Percentiles rank a stretch among this genome's conserved stretches.
phyloP scores from a whole-genome alignment of 441 rosid species.

The Omphalea diandra region DNA sequence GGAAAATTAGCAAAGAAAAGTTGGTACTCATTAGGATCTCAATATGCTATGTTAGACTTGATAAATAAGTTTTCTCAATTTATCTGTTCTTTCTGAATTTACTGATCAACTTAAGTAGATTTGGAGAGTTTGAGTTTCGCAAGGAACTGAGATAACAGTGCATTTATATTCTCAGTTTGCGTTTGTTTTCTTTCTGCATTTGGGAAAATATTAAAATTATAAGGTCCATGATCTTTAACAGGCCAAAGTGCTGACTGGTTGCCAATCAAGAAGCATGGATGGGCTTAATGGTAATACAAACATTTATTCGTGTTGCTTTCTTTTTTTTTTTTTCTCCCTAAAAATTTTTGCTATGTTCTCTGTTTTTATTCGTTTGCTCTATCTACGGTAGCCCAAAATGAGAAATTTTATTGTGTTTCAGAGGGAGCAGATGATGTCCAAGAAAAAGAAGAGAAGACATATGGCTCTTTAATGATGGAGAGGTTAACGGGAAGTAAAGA shows the following conservation, averaged over 20 bases:
- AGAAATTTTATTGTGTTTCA: slow-evolving; percentile 26
- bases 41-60: background rate
- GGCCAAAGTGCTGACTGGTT: slow-evolving; percentile 75
- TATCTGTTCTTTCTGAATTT: background rate
- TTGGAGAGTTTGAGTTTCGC: background rate
- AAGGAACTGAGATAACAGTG: no score
- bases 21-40: background rate
- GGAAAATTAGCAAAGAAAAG: background rate
- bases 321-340: slow-evolving; percentile 17
- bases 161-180: background rate
- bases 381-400: background rate
- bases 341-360: background rate
- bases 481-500: slow-evolving; percentile 75
- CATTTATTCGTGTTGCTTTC: no score
- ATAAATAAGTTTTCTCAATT: background rate
- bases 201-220: slow-evolving; percentile 13
- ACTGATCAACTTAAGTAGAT: slow-evolving; percentile 1
- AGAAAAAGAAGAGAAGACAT: slow-evolving; percentile 56
- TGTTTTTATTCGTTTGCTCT: background rate
- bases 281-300: slow-evolving; percentile 52
- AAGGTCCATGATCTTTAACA: slow-evolving; percentile 32
- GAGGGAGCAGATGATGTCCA: slow-evolving; percentile 44
- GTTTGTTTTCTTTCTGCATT: slow-evolving; percentile 8
- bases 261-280: slow-evolving; percentile 67
- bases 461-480: slow-evolving; percentile 84